A percentile compares a stretch with the other conserved stretches of the same genome.
Evolutionary conservation across 1,139 yeast species (phyloP).

Genomic region (Spencermartinsiella ligniputridi): DNA sequence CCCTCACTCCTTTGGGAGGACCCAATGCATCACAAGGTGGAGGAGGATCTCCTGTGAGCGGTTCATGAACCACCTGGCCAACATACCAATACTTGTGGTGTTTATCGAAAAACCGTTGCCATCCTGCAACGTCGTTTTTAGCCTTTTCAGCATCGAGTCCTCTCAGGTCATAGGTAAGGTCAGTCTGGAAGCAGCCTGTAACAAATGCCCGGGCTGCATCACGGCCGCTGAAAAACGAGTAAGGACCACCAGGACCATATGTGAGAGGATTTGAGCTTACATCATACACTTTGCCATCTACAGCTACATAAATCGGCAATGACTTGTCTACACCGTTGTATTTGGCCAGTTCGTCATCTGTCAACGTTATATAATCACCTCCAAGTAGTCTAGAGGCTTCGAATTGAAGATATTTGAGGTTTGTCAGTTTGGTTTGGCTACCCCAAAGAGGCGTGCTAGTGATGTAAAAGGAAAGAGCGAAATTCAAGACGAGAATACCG

Average conservation of each 20-base stretch:
- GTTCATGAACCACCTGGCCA: slow-evolving; percentile 49
- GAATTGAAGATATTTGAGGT: slow-evolving; percentile 41
- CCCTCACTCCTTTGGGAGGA: background rate
- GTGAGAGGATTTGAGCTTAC: slow-evolving; percentile 51
- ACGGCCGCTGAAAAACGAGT: slow-evolving; percentile 56
- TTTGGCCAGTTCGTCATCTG: slow-evolving; percentile 45
- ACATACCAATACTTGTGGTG: slow-evolving; percentile 58
- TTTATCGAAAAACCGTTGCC: slow-evolving; percentile 52
- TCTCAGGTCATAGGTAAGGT: slow-evolving; percentile 62
- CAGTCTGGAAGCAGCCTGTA: slow-evolving; percentile 65
- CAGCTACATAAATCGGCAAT: slow-evolving; percentile 59
- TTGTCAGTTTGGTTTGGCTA: slow-evolving; percentile 49
- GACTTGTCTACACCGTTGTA: slow-evolving; percentile 50
- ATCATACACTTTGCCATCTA: slow-evolving; percentile 61
- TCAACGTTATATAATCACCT: slow-evolving; percentile 33
- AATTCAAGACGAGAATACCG: slow-evolving; percentile 47
- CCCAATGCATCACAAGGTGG: slow-evolving; percentile 26
- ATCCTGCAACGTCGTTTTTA: slow-evolving; percentile 33
- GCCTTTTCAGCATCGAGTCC: slow-evolving; percentile 45
- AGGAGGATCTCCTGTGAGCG: slow-evolving; percentile 37
- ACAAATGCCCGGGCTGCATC: slow-evolving; percentile 74
- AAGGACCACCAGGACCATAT: slow-evolving; percentile 66
- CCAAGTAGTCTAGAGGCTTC: slow-evolving; percentile 25
- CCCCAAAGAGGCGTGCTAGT: slow-evolving; percentile 38
- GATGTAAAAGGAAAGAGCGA: slow-evolving; percentile 37